A percentile compares a stretch with the other conserved stretches of the same genome.
Evolutionary conservation across 371 early-diverging fungal genomes (phyloP).

Genomic region (Mortierella sp.): DNA sequence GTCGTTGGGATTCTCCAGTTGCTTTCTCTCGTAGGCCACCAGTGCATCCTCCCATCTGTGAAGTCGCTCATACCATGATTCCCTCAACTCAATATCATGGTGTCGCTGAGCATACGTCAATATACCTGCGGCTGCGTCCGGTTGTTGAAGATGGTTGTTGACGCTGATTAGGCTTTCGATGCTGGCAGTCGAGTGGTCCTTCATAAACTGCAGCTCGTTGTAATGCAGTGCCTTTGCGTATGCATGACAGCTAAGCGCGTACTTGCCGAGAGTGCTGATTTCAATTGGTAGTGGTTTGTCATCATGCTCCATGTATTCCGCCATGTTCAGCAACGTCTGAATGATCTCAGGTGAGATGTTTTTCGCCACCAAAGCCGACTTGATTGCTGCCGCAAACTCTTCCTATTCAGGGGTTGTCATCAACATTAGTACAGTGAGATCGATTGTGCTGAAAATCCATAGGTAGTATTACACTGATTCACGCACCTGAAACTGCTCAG

Average conservation of each 20-base stretch:
- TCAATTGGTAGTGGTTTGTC: constrained; percentile 95
- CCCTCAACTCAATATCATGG: constrained; percentile 85
- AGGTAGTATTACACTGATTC: too few species aligned
- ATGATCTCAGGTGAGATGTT: constrained; percentile 93
- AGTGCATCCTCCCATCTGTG: constrained; percentile 96
- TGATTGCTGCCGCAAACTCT: constrained; percentile 87
- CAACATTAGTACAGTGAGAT: neutral
- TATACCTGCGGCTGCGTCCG: constrained; percentile 97
- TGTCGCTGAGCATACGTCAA: constrained; percentile 90
- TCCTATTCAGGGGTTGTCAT: constrained; percentile 50
- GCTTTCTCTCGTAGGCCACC: constrained; percentile 86
- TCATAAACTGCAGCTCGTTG: constrained; percentile 94
- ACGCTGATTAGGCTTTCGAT: constrained; percentile 94
- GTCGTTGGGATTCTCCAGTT: constrained; percentile 78
- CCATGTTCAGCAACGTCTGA: constrained; percentile 91
- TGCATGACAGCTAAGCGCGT: constrained; percentile 94
- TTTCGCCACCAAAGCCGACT: constrained; percentile 85
- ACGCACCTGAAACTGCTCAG: constrained; percentile 82
- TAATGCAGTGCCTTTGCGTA: constrained; percentile 97
- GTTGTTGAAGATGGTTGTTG: constrained; percentile 94
- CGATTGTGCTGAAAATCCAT: too few species aligned
- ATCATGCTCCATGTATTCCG: constrained; percentile 99
- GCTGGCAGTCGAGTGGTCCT: constrained; percentile 82
- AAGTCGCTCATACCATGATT: constrained; percentile 95
- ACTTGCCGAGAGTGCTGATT: constrained; percentile 87